phyloP scores from a whole-genome alignment of 805 yeast genomes.

The Candida mattraensis region DNA sequence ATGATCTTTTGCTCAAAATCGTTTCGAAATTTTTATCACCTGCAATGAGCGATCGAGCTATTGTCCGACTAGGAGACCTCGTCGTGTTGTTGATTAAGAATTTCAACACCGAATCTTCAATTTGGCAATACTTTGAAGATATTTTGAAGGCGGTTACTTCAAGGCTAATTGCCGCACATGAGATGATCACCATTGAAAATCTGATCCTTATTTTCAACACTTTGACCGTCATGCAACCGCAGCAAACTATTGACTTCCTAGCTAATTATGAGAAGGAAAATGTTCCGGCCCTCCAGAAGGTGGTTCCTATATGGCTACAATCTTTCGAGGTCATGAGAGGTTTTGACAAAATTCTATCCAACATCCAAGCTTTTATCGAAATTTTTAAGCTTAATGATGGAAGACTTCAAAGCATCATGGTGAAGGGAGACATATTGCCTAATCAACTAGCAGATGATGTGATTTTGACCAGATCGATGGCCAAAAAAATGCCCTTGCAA shows the following conservation, averaged over 20 bases:
- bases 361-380: slow-evolving; percentile 68
- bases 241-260: slow-evolving; percentile 63
- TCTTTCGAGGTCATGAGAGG: slow-evolving; percentile 83
- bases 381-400: slow-evolving; percentile 60
- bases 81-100: slow-evolving; percentile 30
- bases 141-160: slow-evolving; percentile 73
- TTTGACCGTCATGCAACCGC: slow-evolving; percentile 61
- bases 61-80: slow-evolving; percentile 68
- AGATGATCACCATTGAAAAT: slow-evolving; percentile 73
- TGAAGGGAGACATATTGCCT: slow-evolving; percentile 76
- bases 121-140: slow-evolving; percentile 46
- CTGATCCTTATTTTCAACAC: slow-evolving; percentile 74
- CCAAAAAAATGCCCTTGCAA: slow-evolving; percentile 59
- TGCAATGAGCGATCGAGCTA: slow-evolving; percentile 73
- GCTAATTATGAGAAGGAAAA: slow-evolving; percentile 35
- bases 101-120: slow-evolving; percentile 34
- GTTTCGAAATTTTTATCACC: slow-evolving; percentile 73
- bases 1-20: slow-evolving; percentile 57
- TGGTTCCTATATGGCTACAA: slow-evolving; percentile 79
- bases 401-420: slow-evolving; percentile 50
- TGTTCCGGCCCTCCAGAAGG: slow-evolving; percentile 48
- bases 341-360: slow-evolving; percentile 63
- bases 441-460: slow-evolving; percentile 48
- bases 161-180: slow-evolving; percentile 65
- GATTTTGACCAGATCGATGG: slow-evolving; percentile 87